Evolutionary conservation across 257 asterid species (phyloP).

Genomic region (Solanum etuberosum): DNA sequence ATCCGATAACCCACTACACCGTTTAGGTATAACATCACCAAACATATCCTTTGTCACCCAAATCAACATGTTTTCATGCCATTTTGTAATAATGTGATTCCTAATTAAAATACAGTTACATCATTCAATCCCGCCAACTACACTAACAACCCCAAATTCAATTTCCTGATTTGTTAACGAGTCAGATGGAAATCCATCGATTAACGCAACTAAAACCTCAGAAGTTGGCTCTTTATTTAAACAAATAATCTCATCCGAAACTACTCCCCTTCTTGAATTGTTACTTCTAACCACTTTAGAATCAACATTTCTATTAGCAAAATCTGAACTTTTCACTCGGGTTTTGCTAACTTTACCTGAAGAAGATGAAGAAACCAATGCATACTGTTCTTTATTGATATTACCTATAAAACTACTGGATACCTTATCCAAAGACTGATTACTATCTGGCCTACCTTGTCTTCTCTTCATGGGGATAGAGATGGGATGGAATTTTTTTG

Average conservation of each 20-base stretch:
- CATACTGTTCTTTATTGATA: neutral
- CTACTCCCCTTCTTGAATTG: slow-evolving; percentile 1
- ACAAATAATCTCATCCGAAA: slow-evolving; percentile 72
- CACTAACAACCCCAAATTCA: slow-evolving; percentile 63
- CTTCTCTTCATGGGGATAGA: slow-evolving; percentile 51
- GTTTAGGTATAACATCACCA: slow-evolving; percentile 45
- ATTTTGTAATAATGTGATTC: slow-evolving; percentile 13
- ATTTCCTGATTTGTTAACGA: slow-evolving; percentile 73
- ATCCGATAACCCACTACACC: slow-evolving; percentile 42
- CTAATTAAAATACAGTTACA: slow-evolving; percentile 30
- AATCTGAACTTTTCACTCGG: slow-evolving; percentile 5
- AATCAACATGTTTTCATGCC: slow-evolving; percentile 55
- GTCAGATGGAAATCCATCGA: slow-evolving; percentile 67
- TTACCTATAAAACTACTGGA: slow-evolving; percentile 4
- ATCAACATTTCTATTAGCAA: neutral
- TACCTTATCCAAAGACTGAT: slow-evolving; percentile 18
- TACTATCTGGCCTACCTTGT: slow-evolving; percentile 51
- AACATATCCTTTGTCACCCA: slow-evolving; percentile 46
- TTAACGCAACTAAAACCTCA: slow-evolving; percentile 68
- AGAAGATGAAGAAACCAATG: neutral
- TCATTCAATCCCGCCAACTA: slow-evolving; percentile 81
- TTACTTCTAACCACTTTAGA: neutral
- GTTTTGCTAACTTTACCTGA: neutral
- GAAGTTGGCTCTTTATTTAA: slow-evolving; percentile 60
- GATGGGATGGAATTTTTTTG: slow-evolving; percentile 8